A percentile compares a stretch with the other conserved stretches of the same genome.
These are phyloP conservation scores for Marasmius fiardii DNA, from an alignment of 1,284 basidiomycete genomes.

Conservation along the genomic window DNA sequence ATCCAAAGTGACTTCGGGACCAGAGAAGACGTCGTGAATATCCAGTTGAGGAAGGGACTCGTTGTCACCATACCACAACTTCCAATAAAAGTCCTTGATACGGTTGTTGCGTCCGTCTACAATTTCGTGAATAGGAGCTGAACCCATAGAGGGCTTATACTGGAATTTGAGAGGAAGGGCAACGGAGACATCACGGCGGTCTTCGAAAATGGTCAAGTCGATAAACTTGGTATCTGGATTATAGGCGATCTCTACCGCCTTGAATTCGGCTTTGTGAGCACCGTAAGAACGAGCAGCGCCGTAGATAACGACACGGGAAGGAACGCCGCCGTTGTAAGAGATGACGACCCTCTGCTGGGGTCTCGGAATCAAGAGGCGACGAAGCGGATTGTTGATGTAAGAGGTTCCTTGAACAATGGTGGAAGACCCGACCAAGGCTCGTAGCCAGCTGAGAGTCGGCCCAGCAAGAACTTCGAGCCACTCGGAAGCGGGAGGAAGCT, in stretches of 20 bases:
- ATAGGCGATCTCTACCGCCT: conserved; percentile 79
- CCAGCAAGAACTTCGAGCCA: conserved; percentile 92
- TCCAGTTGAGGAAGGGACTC: conserved; percentile 72
- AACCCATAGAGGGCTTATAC: conserved; percentile 89
- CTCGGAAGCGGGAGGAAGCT: conserved; percentile 56
- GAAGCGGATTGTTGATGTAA: conserved; percentile 89
- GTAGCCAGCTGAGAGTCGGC: conserved; percentile 78
- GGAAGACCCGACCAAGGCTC: conserved; percentile 79
- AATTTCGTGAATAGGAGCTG: conserved; percentile 92
- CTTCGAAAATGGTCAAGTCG: conserved; percentile 81
- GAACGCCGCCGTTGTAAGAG: conserved; percentile 39
- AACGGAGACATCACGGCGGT: conserved; percentile 73
- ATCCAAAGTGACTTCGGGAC: conserved; percentile 81
- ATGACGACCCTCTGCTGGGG: conserved; percentile 75
- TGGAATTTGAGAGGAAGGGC: conserved; percentile 82
- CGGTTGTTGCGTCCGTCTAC: conserved; percentile 82
- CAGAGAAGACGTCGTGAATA: conserved; percentile 76
- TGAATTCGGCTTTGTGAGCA: conserved; percentile 71
- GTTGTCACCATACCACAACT: conserved; percentile 91
- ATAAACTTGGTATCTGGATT: conserved; percentile 56
- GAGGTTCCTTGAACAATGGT: conserved; percentile 83
- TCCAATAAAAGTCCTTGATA: conserved; percentile 98
- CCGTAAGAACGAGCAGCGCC: conserved; percentile 85
- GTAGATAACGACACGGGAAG: conserved; percentile 60
- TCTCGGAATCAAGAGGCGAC: conserved; percentile 85